Percentiles rank a stretch among this genome's conserved stretches.
phyloP scores from a whole-genome alignment of 345 rosid genomes.

The Moringa oleifera region DNA sequence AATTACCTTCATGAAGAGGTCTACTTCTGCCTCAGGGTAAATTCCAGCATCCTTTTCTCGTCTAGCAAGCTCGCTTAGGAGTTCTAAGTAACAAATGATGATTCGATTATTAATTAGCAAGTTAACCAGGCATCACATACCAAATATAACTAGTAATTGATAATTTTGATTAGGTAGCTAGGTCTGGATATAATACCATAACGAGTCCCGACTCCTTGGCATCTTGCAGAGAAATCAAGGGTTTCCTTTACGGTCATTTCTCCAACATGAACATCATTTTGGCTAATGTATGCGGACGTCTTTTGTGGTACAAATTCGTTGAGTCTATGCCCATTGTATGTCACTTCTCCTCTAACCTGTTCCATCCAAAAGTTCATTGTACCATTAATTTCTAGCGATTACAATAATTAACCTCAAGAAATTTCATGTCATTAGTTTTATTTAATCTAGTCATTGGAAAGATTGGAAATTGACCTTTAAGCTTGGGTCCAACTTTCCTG shows the following conservation, averaged over 20 bases:
- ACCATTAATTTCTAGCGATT: too few relatives aligned
- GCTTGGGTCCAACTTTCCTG: slow-evolving; percentile 65
- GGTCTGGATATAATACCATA: slow-evolving; percentile 70
- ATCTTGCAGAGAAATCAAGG: slow-evolving; percentile 86
- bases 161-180: not conserved
- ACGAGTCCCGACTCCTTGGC: slow-evolving; percentile 89
- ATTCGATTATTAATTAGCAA: too few relatives aligned
- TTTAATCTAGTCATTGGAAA: not conserved
- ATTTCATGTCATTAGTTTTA: too few relatives aligned
- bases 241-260: slow-evolving; percentile 92
- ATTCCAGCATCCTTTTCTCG: slow-evolving; percentile 80
- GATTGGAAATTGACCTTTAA: slow-evolving; percentile 40
- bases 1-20: slow-evolving; percentile 83
- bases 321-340: slow-evolving; percentile 64
- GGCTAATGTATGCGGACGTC: slow-evolving; percentile 91
- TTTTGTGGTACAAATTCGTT: slow-evolving; percentile 76
- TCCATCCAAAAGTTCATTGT: not conserved
- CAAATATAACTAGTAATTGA: not conserved
- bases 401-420: too few relatives aligned
- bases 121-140: too few relatives aligned
- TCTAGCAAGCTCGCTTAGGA: slow-evolving; percentile 64
- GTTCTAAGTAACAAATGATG: slow-evolving; percentile 33
- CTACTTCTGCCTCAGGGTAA: slow-evolving; percentile 75
- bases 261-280: slow-evolving; percentile 86
- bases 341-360: slow-evolving; percentile 62